Evolutionary conservation across 768 basidiomycete species (phyloP).

Genomic region (Paxillus ammoniavirescens): DNA sequence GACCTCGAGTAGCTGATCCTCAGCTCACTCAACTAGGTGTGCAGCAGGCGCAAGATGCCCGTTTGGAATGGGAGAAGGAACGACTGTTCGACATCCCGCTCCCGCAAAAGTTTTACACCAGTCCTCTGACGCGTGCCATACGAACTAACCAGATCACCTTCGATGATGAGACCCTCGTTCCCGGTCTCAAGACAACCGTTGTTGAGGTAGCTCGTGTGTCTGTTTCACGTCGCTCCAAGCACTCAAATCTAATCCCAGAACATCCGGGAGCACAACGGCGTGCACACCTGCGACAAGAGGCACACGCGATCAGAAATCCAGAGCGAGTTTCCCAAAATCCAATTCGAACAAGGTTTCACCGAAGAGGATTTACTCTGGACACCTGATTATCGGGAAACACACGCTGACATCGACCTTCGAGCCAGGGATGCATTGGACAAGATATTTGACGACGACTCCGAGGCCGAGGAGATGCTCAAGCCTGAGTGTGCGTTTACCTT

Average conservation of each 20-base stretch:
- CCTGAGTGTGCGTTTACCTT: conserved; percentile 42
- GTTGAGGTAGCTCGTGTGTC: conserved; percentile 46
- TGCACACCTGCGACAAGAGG: conserved; percentile 73
- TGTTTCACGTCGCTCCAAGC: too few species aligned
- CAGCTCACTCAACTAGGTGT: conserved; percentile 58
- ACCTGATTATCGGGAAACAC: conserved; percentile 49
- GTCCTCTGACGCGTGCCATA: conserved; percentile 63
- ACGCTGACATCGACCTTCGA: conserved; percentile 43
- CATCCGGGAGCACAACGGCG: conserved; percentile 64
- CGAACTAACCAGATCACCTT: conserved; percentile 57
- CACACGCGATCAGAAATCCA: conserved; percentile 48
- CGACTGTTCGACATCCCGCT: conserved; percentile 36
- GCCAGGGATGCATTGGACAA: conserved; percentile 52
- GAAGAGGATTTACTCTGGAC: conserved; percentile 66
- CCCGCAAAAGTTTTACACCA: conserved; percentile 55
- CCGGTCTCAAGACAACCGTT: conserved; percentile 38
- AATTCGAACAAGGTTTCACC: conserved; percentile 53
- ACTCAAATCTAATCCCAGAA: conserved; percentile 39
- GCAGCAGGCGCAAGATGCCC: conserved; percentile 48
- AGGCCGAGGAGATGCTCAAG: conserved; percentile 20
- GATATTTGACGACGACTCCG: conserved; percentile 45
- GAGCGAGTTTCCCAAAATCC: conserved; percentile 42
- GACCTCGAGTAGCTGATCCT: conserved; percentile 49
- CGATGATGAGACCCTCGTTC: conserved; percentile 33
- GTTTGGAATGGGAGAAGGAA: conserved; percentile 46